Evolutionary conservation across 352 stramenopile species (phyloP).

Genomic region (Phytophthora pinifolia): DNA sequence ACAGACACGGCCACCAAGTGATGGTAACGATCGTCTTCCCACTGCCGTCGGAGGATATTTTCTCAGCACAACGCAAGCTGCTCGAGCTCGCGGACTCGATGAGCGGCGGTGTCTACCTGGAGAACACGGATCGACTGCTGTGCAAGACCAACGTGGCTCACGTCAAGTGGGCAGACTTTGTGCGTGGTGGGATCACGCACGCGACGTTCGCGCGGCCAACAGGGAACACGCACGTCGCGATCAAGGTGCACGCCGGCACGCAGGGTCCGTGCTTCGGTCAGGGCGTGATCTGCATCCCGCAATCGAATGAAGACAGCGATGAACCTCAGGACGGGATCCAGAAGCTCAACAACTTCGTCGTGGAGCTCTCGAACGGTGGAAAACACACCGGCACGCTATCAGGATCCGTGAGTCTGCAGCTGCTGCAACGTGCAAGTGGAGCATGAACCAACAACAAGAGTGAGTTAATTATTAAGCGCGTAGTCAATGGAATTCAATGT

Average conservation of each 20-base stretch:
- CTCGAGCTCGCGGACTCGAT: conserved; percentile 76
- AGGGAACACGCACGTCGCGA: conserved; percentile 63
- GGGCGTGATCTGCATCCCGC: conserved; percentile 63
- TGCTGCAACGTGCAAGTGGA: conserved; percentile 32
- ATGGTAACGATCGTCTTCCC: conserved; percentile 76
- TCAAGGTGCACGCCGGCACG: conserved; percentile 66
- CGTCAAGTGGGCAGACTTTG: conserved; percentile 48
- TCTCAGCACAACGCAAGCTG: conserved; percentile 80
- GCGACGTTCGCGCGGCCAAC: conserved; percentile 56
- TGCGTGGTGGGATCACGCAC: conserved; percentile 53
- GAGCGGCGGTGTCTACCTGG: conserved; percentile 58
- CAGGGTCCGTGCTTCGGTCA: conserved; percentile 57
- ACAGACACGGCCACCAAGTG: conserved; percentile 41
- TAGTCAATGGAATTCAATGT: conserved; percentile 32
- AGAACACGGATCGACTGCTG: conserved; percentile 37
- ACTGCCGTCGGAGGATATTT: conserved; percentile 80
- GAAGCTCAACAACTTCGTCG: conserved; percentile 45
- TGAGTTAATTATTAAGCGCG: conserved; percentile 32
- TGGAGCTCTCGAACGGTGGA: conserved; percentile 57
- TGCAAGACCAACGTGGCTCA: conserved; percentile 56
- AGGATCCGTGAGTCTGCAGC: conserved; percentile 39
- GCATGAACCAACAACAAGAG: conserved; percentile 19
- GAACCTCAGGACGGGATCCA: conserved; percentile 21
- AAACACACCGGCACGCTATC: conserved; percentile 58
- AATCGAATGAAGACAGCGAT: conserved; percentile 24